Conservation (phyloP, 2,329 filamentous ascomycete species). For the Ciborinia camelliae region DNA sequence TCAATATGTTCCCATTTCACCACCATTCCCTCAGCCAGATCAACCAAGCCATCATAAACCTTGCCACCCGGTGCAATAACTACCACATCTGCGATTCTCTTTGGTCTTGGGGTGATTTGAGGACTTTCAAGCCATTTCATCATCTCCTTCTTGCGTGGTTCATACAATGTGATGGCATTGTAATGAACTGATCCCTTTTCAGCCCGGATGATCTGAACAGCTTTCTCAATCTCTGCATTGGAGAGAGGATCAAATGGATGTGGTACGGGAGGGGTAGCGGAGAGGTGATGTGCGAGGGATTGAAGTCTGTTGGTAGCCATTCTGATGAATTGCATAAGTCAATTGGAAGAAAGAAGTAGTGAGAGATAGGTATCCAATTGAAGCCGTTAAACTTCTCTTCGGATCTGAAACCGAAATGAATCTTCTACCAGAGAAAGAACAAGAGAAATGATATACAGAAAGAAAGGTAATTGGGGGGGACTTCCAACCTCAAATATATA, state of each 20-base stretch:
- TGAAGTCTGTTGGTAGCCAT: slow-evolving; percentile 51
- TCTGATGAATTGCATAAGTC: background rate
- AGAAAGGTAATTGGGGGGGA: slow-evolving; percentile 14
- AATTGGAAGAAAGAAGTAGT: background rate
- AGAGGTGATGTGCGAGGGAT: slow-evolving; percentile 60
- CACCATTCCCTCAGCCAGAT: slow-evolving; percentile 64
- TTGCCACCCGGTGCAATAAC: slow-evolving; percentile 75
- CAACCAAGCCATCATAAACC: slow-evolving; percentile 78
- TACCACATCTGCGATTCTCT: slow-evolving; percentile 76
- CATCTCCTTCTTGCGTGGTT: slow-evolving; percentile 85
- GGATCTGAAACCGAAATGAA: background rate
- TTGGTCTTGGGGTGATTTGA: slow-evolving; percentile 57
- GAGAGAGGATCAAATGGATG: slow-evolving; percentile 79
- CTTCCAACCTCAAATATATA: slow-evolving; percentile 22
- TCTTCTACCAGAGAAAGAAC: background rate
- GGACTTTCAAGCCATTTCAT: slow-evolving; percentile 70
- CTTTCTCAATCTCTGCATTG: slow-evolving; percentile 67
- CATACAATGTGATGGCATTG: slow-evolving; percentile 80
- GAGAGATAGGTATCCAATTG: background rate
- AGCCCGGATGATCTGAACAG: slow-evolving; percentile 65
- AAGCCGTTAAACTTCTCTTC: background rate
- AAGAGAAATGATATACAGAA: slow-evolving; percentile 13
- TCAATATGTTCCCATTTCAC: slow-evolving; percentile 71
- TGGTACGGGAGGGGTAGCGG: slow-evolving; percentile 49
- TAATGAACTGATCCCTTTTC: slow-evolving; percentile 71